phyloP scores from a whole-genome alignment of 2,329 filamentous ascomycete genomes.

The Pleomassaria siparia region DNA sequence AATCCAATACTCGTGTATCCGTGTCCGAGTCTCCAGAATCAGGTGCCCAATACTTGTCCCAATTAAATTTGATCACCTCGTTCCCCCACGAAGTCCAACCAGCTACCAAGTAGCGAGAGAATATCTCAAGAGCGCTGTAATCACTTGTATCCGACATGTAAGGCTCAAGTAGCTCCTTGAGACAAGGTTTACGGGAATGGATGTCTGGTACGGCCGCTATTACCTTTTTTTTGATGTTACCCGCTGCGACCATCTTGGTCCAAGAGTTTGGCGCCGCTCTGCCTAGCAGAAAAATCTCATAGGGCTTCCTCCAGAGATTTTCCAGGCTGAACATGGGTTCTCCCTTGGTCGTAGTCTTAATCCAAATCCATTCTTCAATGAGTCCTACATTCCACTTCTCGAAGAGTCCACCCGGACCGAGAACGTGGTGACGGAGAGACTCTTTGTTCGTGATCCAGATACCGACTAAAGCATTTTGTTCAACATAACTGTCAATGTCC shows the following conservation, averaged over 20 bases:
- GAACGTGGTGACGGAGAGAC: constrained; percentile 54
- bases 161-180: constrained; percentile 62
- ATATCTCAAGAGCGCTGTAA: constrained; percentile 70
- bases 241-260: constrained; percentile 22
- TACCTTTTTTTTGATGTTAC: constrained; percentile 53
- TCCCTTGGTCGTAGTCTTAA: constrained; percentile 69
- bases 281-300: constrained; percentile 71
- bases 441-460: constrained; percentile 79
- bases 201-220: constrained; percentile 72
- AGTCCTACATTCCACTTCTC: constrained; percentile 66
- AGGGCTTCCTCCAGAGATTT: constrained; percentile 70
- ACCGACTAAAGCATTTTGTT: constrained; percentile 56
- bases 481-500: constrained; percentile 49
- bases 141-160: constrained; percentile 49
- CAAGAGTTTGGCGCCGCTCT: constrained; percentile 34
- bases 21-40: background rate
- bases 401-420: constrained; percentile 63
- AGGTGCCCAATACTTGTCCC: constrained; percentile 52
- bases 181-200: constrained; percentile 76
- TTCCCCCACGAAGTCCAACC: constrained; percentile 82
- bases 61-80: constrained; percentile 71
- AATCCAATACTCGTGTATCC: background rate
- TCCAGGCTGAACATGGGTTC: constrained; percentile 65
- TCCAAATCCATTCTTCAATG: constrained; percentile 74
- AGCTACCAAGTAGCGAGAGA: constrained; percentile 71